A percentile compares a stretch with the other conserved stretches of the same genome.
Conservation (phyloP, 495 filamentous ascomycete species). For the Penicillium coffeae region DNA sequence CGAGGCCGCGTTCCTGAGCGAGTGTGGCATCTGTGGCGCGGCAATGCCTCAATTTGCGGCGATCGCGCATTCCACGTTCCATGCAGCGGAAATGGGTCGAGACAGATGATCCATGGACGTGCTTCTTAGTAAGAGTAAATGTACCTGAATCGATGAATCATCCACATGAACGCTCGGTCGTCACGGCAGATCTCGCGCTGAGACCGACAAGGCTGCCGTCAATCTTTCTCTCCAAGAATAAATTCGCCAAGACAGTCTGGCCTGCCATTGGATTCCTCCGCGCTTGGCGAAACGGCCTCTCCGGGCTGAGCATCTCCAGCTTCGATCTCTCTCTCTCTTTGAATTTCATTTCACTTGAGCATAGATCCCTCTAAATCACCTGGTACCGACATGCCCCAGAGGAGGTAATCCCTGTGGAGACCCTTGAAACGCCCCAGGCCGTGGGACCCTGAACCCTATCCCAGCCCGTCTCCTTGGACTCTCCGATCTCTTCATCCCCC, state of each 20-base stretch:
- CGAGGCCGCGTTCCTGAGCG: conserved; percentile 33
- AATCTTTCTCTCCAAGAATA: not conserved
- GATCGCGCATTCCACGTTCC: conserved; percentile 68
- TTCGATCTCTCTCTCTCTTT: not conserved
- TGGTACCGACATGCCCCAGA: not conserved
- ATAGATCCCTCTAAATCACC: not conserved
- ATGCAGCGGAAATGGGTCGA: conserved; percentile 28
- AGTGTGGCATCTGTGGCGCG: conserved; percentile 59
- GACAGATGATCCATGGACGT: not conserved
- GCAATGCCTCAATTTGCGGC: conserved; percentile 69
- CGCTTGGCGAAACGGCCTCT: conserved; percentile 4
- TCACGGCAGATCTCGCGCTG: not conserved
- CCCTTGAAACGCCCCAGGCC: conserved; percentile 1
- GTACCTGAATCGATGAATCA: not conserved
- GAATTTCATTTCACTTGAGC: not conserved
- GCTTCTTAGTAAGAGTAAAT: not conserved
- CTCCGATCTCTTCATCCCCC: not conserved
- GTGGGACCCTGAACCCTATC: conserved; percentile 1
- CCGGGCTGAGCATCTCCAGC: not conserved
- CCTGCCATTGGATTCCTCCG: conserved; percentile 3
- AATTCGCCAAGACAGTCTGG: not conserved
- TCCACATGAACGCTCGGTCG: not conserved
- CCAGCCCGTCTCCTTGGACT: not conserved
- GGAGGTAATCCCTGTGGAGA: not conserved
- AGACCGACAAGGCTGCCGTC: not conserved